These are phyloP conservation scores for Nemophila menziesii DNA, from an alignment of 257 asterid species.

Conservation along the genomic window DNA sequence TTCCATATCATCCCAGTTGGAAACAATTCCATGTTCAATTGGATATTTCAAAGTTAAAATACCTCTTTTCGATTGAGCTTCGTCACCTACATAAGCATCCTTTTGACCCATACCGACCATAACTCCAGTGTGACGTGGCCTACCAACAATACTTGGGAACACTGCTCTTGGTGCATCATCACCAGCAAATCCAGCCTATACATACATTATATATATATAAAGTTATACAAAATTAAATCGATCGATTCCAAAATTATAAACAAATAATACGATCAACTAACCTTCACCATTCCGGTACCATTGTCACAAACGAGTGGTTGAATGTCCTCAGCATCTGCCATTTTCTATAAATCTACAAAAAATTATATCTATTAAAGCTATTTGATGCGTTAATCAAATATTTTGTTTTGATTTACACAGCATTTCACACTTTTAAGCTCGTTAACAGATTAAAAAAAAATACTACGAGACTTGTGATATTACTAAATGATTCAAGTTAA, in stretches of 20 bases:
- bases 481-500: no score
- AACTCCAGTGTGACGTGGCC: slow-evolving; percentile 41
- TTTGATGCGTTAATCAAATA: no score
- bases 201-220: neutral
- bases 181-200: slow-evolving; percentile 42
- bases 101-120: slow-evolving; percentile 52
- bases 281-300: slow-evolving; percentile 41
- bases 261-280: neutral
- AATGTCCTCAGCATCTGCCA: slow-evolving; percentile 32
- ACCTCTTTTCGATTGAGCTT: slow-evolving; percentile 44
- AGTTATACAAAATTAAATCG: neutral
- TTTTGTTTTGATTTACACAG: no score
- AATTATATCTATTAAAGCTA: neutral
- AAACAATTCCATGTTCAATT: slow-evolving; percentile 37
- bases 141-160: slow-evolving; percentile 39
- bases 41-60: slow-evolving; percentile 40
- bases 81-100: slow-evolving; percentile 42
- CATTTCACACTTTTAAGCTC: no score
- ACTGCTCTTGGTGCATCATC: slow-evolving; percentile 46
- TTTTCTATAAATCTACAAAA: slow-evolving; percentile 12
- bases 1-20: slow-evolving; percentile 47
- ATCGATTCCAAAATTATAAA: neutral
- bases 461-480: no score
- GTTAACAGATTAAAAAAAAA: no score
- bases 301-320: slow-evolving; percentile 36